These are phyloP conservation scores for Zoysia matrella DNA, from an alignment of 202 grass and related monocot genomes.

Conservation along the genomic window DNA sequence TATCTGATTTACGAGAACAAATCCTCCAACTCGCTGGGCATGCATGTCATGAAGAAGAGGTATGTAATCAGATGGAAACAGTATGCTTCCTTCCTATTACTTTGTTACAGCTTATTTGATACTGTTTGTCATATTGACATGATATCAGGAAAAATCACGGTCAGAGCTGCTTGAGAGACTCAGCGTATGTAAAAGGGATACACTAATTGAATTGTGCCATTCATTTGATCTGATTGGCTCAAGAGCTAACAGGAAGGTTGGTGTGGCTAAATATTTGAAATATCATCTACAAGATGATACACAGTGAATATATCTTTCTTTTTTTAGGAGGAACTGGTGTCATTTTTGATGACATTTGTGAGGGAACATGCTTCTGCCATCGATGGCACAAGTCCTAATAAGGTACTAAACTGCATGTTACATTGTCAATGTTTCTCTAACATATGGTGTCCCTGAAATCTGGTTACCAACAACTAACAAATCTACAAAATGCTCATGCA, in stretches of 20 bases:
- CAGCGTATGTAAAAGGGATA: slow-evolving; percentile 30
- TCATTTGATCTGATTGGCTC: slow-evolving; percentile 57
- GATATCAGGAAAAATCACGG: slow-evolving; percentile 37
- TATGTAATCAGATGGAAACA: slow-evolving; percentile 14
- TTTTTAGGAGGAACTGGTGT: slow-evolving; percentile 49
- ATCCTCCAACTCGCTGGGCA: slow-evolving; percentile 41
- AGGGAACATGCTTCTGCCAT: slow-evolving; percentile 24
- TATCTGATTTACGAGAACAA: slow-evolving; percentile 49
- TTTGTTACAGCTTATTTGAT: slow-evolving; percentile 27
- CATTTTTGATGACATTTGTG: slow-evolving; percentile 48
- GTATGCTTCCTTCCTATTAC: background rate
- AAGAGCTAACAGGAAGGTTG: slow-evolving; percentile 61
- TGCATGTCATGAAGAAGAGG: slow-evolving; percentile 46
- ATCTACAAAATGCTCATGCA: background rate
- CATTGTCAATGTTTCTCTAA: slow-evolving; percentile 5
- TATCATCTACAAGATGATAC: background rate
- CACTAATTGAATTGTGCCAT: slow-evolving; percentile 46
- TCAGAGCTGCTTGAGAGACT: slow-evolving; percentile 51
- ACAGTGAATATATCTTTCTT: background rate
- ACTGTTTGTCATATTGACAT: slow-evolving; percentile 15
- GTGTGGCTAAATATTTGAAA: slow-evolving; percentile 15
- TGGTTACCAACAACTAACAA: background rate
- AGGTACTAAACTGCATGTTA: slow-evolving; percentile 43
- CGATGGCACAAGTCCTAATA: background rate
- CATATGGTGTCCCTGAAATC: background rate